These are phyloP conservation scores for Corynascus novoguineensis DNA, from an alignment of 495 filamentous ascomycete genomes.

Conservation along the genomic window DNA sequence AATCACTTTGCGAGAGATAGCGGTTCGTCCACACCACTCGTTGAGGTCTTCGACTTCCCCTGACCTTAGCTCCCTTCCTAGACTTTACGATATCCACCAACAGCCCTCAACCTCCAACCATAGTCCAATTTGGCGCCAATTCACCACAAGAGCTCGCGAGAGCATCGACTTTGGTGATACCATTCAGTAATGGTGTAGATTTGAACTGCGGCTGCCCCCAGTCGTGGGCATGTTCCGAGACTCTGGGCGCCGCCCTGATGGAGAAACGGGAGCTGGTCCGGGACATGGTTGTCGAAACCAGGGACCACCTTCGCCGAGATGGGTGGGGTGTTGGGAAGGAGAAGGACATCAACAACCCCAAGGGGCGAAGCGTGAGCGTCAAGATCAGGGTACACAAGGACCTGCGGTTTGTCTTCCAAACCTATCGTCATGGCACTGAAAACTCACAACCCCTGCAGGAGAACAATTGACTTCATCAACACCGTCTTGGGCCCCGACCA, in stretches of 20 bases:
- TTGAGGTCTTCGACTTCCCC: not conserved
- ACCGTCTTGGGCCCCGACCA: conserved; percentile 44
- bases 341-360: conserved; percentile 27
- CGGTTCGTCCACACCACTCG: conserved; percentile 34
- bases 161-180: conserved; percentile 54
- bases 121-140: conserved; percentile 59
- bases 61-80: conserved; percentile 13
- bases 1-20: conserved; percentile 52
- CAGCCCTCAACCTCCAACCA: conserved; percentile 50
- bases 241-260: conserved; percentile 60
- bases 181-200: conserved; percentile 57
- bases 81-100: conserved; percentile 36
- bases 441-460: conserved; percentile 18
- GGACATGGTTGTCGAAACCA: conserved; percentile 51
- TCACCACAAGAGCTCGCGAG: conserved; percentile 52
- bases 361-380: conserved; percentile 50
- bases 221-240: conserved; percentile 59
- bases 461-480: conserved; percentile 46
- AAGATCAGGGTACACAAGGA: conserved; percentile 63
- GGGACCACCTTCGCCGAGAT: conserved; percentile 37
- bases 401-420: conserved; percentile 34
- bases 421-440: not conserved
- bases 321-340: conserved; percentile 41
- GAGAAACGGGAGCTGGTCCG: conserved; percentile 52
- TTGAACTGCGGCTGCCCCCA: conserved; percentile 68